A percentile compares a stretch with the other conserved stretches of the same genome.
Evolutionary conservation across 805 yeast species (phyloP).

Genomic region (Candida sanyiensis): DNA sequence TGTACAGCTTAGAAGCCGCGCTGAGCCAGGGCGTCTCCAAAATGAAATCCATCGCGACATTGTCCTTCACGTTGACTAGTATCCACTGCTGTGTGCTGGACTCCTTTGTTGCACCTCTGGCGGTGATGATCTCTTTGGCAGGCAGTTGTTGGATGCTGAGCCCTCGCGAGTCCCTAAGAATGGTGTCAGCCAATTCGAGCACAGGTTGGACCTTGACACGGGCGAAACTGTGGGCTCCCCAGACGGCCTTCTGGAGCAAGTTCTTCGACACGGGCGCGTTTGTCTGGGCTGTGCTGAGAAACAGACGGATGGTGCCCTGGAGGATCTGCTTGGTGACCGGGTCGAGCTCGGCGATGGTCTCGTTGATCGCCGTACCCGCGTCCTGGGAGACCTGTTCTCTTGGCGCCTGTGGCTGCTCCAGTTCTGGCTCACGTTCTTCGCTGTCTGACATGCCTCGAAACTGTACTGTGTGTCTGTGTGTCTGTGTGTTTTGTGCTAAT

Average conservation of each 20-base stretch:
- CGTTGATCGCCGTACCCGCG: too few relatives aligned
- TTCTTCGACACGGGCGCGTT: slow-evolving; percentile 12
- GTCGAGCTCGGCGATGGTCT: too few relatives aligned
- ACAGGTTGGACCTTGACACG: slow-evolving; percentile 8
- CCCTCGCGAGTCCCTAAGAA: slow-evolving; percentile 9
- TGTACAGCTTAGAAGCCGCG: slow-evolving; percentile 12
- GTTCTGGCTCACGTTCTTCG: too few relatives aligned
- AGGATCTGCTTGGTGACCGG: slow-evolving; percentile 8
- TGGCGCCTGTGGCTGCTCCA: too few relatives aligned
- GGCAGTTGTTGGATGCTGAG: slow-evolving; percentile 12
- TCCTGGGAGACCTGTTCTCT: too few relatives aligned
- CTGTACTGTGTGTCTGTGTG: too few relatives aligned
- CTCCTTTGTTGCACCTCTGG: slow-evolving; percentile 11
- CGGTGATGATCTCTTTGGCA: slow-evolving; percentile 8
- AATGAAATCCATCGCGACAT: slow-evolving; percentile 13
- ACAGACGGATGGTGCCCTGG: slow-evolving; percentile 7
- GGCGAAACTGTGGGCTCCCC: slow-evolving; percentile 8
- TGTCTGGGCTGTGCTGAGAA: slow-evolving; percentile 12
- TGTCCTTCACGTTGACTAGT: slow-evolving; percentile 13
- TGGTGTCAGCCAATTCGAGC: slow-evolving; percentile 7
- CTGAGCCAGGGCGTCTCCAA: slow-evolving; percentile 17
- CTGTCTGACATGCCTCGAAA: too few relatives aligned
- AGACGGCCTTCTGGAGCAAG: slow-evolving; percentile 11
- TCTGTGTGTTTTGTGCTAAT: too few relatives aligned
- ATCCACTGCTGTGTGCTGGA: slow-evolving; percentile 15